Percentiles rank a stretch among this genome's conserved stretches.
These are phyloP conservation scores for Ceratonia siliqua DNA, from an alignment of 306 rosid genomes.

Conservation along the genomic window DNA sequence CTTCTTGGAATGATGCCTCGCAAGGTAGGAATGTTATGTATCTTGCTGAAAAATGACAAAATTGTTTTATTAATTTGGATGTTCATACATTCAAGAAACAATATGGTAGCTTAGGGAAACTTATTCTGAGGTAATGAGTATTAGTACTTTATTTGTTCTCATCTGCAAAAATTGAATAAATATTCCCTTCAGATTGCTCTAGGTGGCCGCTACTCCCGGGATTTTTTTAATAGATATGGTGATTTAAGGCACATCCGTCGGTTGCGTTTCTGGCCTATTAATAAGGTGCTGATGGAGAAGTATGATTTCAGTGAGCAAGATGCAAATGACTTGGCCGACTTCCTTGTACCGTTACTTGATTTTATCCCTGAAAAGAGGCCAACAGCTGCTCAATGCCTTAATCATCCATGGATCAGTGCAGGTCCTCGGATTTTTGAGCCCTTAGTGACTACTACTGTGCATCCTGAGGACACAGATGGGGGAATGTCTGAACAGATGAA, in stretches of 20 bases:
- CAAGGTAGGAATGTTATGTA: constrained; percentile 47
- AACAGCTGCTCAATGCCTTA: constrained; percentile 80
- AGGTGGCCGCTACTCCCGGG: constrained; percentile 82
- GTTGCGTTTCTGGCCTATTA: constrained; percentile 78
- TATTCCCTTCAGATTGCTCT: constrained; percentile 67
- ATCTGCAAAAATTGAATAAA: constrained; percentile 25
- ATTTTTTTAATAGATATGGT: constrained; percentile 71
- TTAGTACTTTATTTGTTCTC: not conserved
- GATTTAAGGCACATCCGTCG: constrained; percentile 78
- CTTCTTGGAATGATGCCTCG: constrained; percentile 81
- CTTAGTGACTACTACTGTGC: constrained; percentile 31
- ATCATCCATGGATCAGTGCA: constrained; percentile 77
- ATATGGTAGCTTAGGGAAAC: constrained; percentile 9
- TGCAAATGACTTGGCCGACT: constrained; percentile 64
- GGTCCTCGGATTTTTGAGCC: constrained; percentile 65
- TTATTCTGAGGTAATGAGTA: constrained; percentile 14
- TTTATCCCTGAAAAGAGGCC: constrained; percentile 81
- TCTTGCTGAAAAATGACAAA: constrained; percentile 1
- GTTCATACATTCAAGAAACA: not conserved
- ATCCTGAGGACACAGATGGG: constrained; percentile 31
- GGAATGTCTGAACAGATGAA: constrained; percentile 42
- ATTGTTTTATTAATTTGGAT: not conserved
- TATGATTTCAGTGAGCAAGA: constrained; percentile 78
- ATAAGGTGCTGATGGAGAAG: constrained; percentile 73
- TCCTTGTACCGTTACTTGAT: constrained; percentile 72